Evolutionary conservation across 2,329 filamentous ascomycete genomes (phyloP).

Genomic region (Rutstroemia sydowiana): DNA sequence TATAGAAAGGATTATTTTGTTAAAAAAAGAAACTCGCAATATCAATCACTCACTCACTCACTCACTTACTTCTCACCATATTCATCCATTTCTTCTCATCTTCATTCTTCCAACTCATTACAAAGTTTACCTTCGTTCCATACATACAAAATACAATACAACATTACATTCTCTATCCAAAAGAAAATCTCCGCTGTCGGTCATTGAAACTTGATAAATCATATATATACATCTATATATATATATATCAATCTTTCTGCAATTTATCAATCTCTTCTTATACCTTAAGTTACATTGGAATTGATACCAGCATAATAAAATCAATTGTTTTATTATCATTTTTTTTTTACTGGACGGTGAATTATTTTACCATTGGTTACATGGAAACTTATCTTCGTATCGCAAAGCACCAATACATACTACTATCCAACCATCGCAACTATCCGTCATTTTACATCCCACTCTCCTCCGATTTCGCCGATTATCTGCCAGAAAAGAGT

Average conservation of each 20-base stretch:
- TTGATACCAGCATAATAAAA: not conserved
- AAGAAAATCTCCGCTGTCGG: no score
- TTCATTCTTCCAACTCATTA: not conserved
- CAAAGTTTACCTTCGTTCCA: not conserved
- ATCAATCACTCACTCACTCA: not conserved
- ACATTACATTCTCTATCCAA: not conserved
- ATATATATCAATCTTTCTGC: not conserved
- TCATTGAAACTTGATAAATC: not conserved
- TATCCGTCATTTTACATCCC: not conserved
- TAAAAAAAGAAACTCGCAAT: no score
- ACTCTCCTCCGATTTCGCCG: constrained; percentile 3
- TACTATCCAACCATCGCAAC: no score
- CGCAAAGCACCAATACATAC: not conserved
- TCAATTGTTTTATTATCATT: not conserved
- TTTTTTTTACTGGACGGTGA: no score
- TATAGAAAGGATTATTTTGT: no score
- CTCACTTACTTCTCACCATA: not conserved
- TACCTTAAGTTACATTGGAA: not conserved
- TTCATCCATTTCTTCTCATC: not conserved
- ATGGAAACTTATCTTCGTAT: not conserved
- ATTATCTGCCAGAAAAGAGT: not conserved
- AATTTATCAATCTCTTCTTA: not conserved
- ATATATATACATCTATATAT: not conserved
- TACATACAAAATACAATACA: not conserved
- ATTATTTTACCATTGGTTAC: not conserved